A percentile compares a stretch with the other conserved stretches of the same genome.
Conservation (phyloP, 306 rosid species). For the Pterocarpus macrocarpus region DNA sequence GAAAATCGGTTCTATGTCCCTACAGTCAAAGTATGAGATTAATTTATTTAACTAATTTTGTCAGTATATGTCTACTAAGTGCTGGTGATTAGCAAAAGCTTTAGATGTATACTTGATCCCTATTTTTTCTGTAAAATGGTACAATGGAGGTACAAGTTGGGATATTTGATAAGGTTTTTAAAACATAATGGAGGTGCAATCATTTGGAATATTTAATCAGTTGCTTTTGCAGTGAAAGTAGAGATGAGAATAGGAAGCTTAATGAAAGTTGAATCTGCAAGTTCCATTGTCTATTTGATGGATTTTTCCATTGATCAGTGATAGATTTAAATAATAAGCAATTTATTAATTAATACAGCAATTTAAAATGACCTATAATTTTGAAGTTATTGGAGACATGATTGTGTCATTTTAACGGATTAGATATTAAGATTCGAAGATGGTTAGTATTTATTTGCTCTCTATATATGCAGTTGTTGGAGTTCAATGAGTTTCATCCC, state of each 20-base stretch:
- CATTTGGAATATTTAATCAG: constrained; percentile 25
- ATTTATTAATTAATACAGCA: too few species aligned
- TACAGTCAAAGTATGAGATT: too few species aligned
- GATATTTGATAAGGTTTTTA: constrained; percentile 6
- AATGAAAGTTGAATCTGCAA: constrained; percentile 15
- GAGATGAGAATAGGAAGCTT: not conserved
- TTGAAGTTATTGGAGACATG: too few species aligned
- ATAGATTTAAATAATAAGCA: constrained; percentile 1
- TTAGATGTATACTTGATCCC: not conserved
- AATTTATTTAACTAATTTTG: not conserved
- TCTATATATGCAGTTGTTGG: too few species aligned
- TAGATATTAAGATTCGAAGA: too few species aligned
- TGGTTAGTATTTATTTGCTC: too few species aligned
- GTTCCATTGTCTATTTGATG: not conserved
- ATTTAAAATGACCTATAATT: too few species aligned
- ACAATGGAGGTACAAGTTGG: constrained; percentile 22
- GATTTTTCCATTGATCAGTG: constrained; percentile 1
- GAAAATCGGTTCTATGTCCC: not conserved
- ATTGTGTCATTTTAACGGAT: too few species aligned
- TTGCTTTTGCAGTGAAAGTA: constrained; percentile 9
- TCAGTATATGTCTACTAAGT: not conserved
- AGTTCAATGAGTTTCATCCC: too few species aligned
- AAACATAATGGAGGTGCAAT: constrained; percentile 32
- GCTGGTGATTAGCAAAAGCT: not conserved
- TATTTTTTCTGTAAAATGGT: not conserved